phyloP scores from a whole-genome alignment of 768 basidiomycete genomes.

The Russula sp. region DNA sequence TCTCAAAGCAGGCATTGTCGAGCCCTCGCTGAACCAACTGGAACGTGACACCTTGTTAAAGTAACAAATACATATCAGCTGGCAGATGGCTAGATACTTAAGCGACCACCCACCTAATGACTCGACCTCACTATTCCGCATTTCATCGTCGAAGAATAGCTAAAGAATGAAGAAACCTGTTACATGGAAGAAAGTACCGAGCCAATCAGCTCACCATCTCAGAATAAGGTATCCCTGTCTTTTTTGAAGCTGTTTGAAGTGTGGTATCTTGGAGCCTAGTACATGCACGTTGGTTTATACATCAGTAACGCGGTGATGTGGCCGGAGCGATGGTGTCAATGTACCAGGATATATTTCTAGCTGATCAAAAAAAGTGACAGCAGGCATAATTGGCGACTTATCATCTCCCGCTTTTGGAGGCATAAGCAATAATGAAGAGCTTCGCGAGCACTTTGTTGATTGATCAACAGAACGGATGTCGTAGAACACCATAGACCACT shows the following conservation, averaged over 20 bases:
- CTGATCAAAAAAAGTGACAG: constrained; percentile 64
- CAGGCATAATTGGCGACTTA: constrained; percentile 41
- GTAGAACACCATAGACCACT: constrained; percentile 31
- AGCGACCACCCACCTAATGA: constrained; percentile 43
- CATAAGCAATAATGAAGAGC: constrained; percentile 63
- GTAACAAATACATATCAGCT: neutral
- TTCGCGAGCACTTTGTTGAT: constrained; percentile 58
- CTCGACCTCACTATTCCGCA: constrained; percentile 21
- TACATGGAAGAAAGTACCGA: neutral
- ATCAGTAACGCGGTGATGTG: neutral
- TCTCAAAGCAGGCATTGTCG: constrained; percentile 57
- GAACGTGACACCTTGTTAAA: constrained; percentile 70
- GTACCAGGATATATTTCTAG: constrained; percentile 71
- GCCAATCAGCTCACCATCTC: constrained; percentile 58
- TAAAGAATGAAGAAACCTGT: neutral
- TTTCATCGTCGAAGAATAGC: constrained; percentile 24
- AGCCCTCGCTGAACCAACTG: constrained; percentile 64
- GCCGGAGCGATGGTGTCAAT: constrained; percentile 10
- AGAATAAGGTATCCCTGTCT: constrained; percentile 72
- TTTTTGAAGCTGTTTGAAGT: constrained; percentile 43
- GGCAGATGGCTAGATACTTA: neutral
- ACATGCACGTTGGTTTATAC: neutral
- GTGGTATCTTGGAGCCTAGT: constrained; percentile 70
- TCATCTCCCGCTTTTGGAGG: constrained; percentile 41
- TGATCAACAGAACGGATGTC: neutral